phyloP scores from a whole-genome alignment of 2,329 filamentous ascomycete genomes.

The Claviceps sp. region DNA sequence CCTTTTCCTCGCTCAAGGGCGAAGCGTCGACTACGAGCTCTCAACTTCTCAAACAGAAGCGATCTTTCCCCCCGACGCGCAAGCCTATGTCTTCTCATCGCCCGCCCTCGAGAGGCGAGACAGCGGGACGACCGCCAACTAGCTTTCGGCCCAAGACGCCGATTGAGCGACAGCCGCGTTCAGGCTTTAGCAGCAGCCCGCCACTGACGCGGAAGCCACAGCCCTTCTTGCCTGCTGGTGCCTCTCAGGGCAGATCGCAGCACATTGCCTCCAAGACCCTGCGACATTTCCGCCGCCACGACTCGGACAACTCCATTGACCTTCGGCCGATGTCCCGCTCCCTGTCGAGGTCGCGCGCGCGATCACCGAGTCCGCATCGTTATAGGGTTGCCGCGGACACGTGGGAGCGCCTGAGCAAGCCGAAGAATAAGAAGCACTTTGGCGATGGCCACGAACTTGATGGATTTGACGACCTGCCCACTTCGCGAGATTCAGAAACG shows the following conservation, averaged over 20 bases:
- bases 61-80: constrained; percentile 48
- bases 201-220: constrained; percentile 43
- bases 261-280: constrained; percentile 60
- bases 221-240: constrained; percentile 70
- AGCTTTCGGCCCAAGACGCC: constrained; percentile 56
- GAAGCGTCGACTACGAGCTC: constrained; percentile 53
- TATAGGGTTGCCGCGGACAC: constrained; percentile 32
- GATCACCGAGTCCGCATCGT: constrained; percentile 47
- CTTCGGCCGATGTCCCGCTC: constrained; percentile 43
- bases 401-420: constrained; percentile 60
- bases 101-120: constrained; percentile 45
- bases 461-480: constrained; percentile 87
- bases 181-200: constrained; percentile 34
- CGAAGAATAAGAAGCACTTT: constrained; percentile 45
- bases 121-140: constrained; percentile 33
- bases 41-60: constrained; percentile 51
- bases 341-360: constrained; percentile 42
- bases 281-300: constrained; percentile 63
- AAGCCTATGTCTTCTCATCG: constrained; percentile 39
- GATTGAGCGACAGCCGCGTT: constrained; percentile 43
- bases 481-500: constrained; percentile 67
- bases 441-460: constrained; percentile 90
- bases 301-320: constrained; percentile 59
- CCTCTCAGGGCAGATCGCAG: constrained; percentile 60
- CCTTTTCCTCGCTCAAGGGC: constrained; percentile 38